These are phyloP conservation scores for Brachypodium distachyon DNA, from an alignment of 202 grass and related monocot species.

Conservation along the genomic window DNA sequence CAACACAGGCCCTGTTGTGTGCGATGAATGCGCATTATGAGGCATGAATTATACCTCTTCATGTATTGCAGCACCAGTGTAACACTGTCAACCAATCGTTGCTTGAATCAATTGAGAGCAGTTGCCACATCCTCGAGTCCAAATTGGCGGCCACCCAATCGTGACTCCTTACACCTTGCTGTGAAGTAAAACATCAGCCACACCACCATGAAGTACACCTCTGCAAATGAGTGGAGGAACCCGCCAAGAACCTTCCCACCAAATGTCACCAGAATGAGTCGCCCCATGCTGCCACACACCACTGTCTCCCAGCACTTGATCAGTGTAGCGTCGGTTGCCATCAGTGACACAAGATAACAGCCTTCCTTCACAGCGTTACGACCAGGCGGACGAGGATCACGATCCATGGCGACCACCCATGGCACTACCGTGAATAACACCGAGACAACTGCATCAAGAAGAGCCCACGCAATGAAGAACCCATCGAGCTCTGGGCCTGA, in stretches of 20 bases:
- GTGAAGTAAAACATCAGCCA: conserved; percentile 83
- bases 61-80: neutral
- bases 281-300: conserved; percentile 69
- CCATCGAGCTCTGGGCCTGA: conserved; percentile 54
- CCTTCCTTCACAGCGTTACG: conserved; percentile 83
- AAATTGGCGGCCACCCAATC: conserved; percentile 63
- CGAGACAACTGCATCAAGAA: conserved; percentile 66
- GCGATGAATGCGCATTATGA: neutral
- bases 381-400: conserved; percentile 50
- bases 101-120: conserved; percentile 57
- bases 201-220: conserved; percentile 94
- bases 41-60: conserved; percentile 35
- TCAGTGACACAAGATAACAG: conserved; percentile 70
- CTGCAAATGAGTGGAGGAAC: conserved; percentile 54
- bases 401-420: conserved; percentile 91
- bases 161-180: conserved; percentile 63
- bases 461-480: conserved; percentile 78
- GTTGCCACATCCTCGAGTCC: conserved; percentile 71
- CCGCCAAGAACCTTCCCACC: conserved; percentile 62
- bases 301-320: conserved; percentile 84
- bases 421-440: conserved; percentile 82
- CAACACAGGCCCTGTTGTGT: neutral
- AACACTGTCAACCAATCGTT: neutral
- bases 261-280: conserved; percentile 44
- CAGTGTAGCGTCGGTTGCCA: conserved; percentile 67